Evolutionary conservation across 768 basidiomycete genomes (phyloP), one percentile per base, ranked within the genome.

Genomic region (Kwoniella sp.): DNA sequence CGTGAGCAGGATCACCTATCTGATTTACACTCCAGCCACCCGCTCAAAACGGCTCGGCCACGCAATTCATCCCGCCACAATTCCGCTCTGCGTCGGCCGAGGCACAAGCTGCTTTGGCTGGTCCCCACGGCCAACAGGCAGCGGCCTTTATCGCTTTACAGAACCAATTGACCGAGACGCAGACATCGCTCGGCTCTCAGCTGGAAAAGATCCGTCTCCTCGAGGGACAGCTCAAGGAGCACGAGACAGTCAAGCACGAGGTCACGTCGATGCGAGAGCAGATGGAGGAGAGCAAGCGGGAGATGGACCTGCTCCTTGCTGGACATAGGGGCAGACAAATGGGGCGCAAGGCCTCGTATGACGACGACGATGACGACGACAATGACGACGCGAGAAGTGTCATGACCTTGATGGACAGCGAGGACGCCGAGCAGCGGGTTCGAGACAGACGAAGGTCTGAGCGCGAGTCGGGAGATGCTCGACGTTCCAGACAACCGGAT

Each of bases 131-230:
- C 66, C 67, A 42, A 60, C 59, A 67, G 48, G 63, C 71, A 12
- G 68, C 74, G 27, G 77, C 78, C 0, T 77, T 84, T 27, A 77
- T 78, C 22, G 83, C 87, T 12, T 80, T 99, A 5, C 91, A 93
- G 62, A 71, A 79, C 9, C 88, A 95, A 70, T 80, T 98, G 12
- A 80, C 80, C 38, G 88, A 90, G 34, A 95, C 92, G 0, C 91
- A 93, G 65, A 71, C 79, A 0, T 84, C 84, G 0, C 80, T 98
- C 11, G 80, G 84, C 2, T 78, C 75, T 14, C 89, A 95, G 63
- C 80, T 88, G 33, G 87, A 90, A 57, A 89, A 84, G 58, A 85
- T 92, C 45, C 82, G 84, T 33, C 66, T 73, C 17, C 77, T 99
- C 32, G 93, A 96, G 65, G 81, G 79, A 26, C 81, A 88, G 56